A percentile compares a stretch with the other conserved stretches of the same genome.
phyloP scores from a whole-genome alignment of 306 rosid genomes.

The Vigna nakashimae region DNA sequence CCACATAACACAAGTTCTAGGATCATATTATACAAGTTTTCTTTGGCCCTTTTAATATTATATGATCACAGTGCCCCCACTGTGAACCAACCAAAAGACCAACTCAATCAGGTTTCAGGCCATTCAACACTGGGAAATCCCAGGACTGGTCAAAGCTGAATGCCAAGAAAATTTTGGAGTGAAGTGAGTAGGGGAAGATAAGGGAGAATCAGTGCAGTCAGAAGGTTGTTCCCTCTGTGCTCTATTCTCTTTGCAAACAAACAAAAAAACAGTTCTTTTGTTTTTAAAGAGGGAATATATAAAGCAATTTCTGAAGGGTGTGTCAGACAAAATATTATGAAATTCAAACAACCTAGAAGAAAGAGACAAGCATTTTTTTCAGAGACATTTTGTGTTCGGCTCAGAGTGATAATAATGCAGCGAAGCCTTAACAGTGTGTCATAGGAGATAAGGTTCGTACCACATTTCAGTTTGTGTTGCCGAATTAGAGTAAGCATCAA shows the following conservation, averaged over 20 bases:
- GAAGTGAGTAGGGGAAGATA: conserved; percentile 41
- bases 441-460: conserved; percentile 55
- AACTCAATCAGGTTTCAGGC: conserved; percentile 41
- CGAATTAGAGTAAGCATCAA: conserved; percentile 44
- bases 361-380: conserved; percentile 40
- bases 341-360: conserved; percentile 50
- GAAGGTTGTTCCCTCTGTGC: conserved; percentile 52
- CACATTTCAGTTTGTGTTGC: conserved; percentile 38
- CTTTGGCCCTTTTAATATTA: not conserved
- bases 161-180: conserved; percentile 38
- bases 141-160: conserved; percentile 43
- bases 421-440: conserved; percentile 31
- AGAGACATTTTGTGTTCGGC: conserved; percentile 54
- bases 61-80: conserved; percentile 37
- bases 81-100: conserved; percentile 35
- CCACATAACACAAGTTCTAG: conserved; percentile 35
- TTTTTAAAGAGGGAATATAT: not conserved
- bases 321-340: conserved; percentile 50
- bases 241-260: conserved; percentile 50
- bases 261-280: conserved; percentile 36
- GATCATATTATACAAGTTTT: not conserved
- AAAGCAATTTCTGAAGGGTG: conserved; percentile 23
- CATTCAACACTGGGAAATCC: conserved; percentile 40
- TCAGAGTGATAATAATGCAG: conserved; percentile 47
- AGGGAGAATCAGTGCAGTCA: conserved; percentile 55